Evolutionary conservation across 2,329 filamentous ascomycete species (phyloP), one percentile per base, ranked within the genome.

Genomic region (Purpureocillium takamizusanense): DNA sequence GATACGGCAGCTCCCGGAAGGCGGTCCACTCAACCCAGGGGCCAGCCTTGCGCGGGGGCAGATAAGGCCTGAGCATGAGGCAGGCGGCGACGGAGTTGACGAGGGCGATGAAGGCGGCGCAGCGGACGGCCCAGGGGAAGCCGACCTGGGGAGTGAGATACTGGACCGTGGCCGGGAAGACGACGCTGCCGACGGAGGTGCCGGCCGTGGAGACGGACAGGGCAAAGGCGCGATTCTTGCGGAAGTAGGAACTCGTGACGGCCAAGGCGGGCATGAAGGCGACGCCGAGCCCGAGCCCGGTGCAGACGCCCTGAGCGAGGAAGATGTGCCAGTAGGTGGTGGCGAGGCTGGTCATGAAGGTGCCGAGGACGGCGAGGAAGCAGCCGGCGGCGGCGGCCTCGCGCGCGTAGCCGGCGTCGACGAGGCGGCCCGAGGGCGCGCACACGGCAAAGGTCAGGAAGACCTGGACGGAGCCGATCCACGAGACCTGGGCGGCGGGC

Each of bases 91-190:
- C 40, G 16, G 68, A 57, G 8, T 72, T 69, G 1, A 53, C 60
- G 7, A 78, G 56, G 34, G 67, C 68, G 27, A 87, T 68, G 49
- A 86, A 82, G 0, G 70, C 82, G 1, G 84, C 64, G 9, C 77
- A 70, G 7, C 83, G 65, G 3, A 79, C 76, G 0, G 78, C 70
- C 77, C 79, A 82, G 0, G 65, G 60, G 46, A 83, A 83, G 1
- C 78, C 78, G 23, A 82, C 63, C 13, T 60, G 53, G 0, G 74
- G 72, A 7, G 77, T 63, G 14, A 83, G 59, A 35, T 72, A 67
- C 47, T 77, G 67, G 49, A 83, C 72, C 13, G 67, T 63, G 10
- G 72, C 63, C 0, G 76, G 74, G 45, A 76, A 79, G 9, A 76
- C 55, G 10, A 78, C 55, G 23, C 74, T 70, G 4, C 74, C 74